Evolutionary conservation across 2,329 filamentous ascomycete species (phyloP).

Genomic region (Colletotrichum truncatum): DNA sequence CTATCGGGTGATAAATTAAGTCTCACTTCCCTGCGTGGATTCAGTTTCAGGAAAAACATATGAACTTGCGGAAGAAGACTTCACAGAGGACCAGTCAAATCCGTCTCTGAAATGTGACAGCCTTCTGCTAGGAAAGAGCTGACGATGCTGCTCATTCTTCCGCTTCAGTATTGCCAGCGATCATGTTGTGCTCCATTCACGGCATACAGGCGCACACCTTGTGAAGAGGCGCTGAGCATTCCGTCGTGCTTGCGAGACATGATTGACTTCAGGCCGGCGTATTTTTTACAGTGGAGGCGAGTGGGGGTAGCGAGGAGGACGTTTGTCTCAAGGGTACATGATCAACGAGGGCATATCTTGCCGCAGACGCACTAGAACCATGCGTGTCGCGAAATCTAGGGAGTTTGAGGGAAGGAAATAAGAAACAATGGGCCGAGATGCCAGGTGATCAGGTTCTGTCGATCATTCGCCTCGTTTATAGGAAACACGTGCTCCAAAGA

Average conservation of each 20-base stretch:
- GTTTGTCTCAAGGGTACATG: not conserved
- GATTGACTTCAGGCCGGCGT: not conserved
- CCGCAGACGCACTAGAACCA: not conserved
- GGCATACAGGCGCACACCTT: not conserved
- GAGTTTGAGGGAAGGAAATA: not conserved
- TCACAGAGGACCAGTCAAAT: slow-evolving; percentile 3
- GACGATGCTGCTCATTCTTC: not conserved
- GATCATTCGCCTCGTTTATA: not conserved
- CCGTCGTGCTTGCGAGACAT: not conserved
- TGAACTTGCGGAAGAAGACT: not conserved
- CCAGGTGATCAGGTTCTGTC: not conserved
- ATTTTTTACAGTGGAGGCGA: not conserved
- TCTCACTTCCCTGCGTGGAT: slow-evolving; percentile 14
- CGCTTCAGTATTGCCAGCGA: not conserved
- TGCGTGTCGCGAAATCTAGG: not conserved
- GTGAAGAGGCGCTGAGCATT: not conserved
- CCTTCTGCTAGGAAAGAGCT: not conserved
- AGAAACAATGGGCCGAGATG: not conserved
- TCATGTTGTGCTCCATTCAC: not conserved
- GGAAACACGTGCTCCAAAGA: not conserved
- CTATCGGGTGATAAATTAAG: slow-evolving; percentile 1
- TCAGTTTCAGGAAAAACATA: slow-evolving; percentile 13
- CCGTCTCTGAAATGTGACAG: not conserved
- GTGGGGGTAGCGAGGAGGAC: too few species aligned
- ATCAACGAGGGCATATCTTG: not conserved